phyloP scores from a whole-genome alignment of 2,329 filamentous ascomycete genomes.

The Ophiostoma australiae region DNA sequence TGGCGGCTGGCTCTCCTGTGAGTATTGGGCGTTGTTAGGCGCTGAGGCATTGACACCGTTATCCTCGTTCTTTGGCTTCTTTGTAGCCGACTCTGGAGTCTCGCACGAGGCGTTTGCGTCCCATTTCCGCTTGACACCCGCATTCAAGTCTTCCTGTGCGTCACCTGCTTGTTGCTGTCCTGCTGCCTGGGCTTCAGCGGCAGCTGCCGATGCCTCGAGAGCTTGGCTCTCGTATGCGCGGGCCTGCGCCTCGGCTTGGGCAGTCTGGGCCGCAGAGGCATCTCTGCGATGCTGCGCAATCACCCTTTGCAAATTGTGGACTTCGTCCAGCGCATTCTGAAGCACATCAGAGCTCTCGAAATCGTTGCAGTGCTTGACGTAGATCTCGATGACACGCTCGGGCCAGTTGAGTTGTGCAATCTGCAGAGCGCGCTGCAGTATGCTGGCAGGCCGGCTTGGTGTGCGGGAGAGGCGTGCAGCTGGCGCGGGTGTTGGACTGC shows the following conservation, averaged over 20 bases:
- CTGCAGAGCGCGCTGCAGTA: constrained; percentile 66
- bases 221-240: constrained; percentile 15
- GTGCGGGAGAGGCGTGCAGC: constrained; percentile 49
- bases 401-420: constrained; percentile 66
- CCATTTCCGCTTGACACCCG: constrained; percentile 67
- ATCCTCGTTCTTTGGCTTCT: constrained; percentile 58
- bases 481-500: constrained; percentile 47
- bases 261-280: constrained; percentile 35
- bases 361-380: constrained; percentile 77
- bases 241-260: constrained; percentile 33
- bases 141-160: constrained; percentile 36
- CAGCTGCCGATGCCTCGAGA: background rate
- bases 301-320: constrained; percentile 62
- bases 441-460: constrained; percentile 69
- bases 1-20: constrained; percentile 36
- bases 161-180: background rate
- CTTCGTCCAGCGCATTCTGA: constrained; percentile 66
- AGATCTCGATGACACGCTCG: constrained; percentile 69
- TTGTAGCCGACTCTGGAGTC: constrained; percentile 40
- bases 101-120: constrained; percentile 40
- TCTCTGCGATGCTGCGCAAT: constrained; percentile 60
- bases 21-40: constrained; percentile 24
- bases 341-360: constrained; percentile 76
- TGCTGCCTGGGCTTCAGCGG: background rate
- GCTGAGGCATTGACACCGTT: constrained; percentile 28